Base-by-base conservation (phyloP, 306 rosid genomes). In the Psophocarpus tetragonolobus region DNA sequence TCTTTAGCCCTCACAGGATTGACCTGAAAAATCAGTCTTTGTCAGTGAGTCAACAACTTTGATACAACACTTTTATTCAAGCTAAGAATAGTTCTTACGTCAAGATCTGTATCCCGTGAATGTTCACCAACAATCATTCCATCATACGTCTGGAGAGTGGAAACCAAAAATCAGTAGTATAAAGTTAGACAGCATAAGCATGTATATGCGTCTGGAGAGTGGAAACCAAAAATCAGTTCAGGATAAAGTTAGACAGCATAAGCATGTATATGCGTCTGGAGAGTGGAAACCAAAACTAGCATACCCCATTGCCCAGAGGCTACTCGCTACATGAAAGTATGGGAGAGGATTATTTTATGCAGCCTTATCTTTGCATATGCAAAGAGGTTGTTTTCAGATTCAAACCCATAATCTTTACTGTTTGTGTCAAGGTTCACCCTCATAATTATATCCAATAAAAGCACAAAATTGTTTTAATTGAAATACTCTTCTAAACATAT, bases 61-160 rank as follows among this genome's bases (percentile, higher is more conserved):
- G 62, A 81, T 18, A 41, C 64, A 73, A 60, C 71, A 58, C 54
- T 8, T 13, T 30, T 65, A 54, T 75, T 50, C 68, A 75, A 50
- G 75, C 29, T 29, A 76, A 70, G 72, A 62, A 82, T 62, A 50
- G 42, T 42, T 23, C 58, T 86, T 83, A 95, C 99, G 85, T 95
- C 99, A 73, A 95, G 90, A 87, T 95, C 99, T 0, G 92, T 74
- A 74, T 95, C 97, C 80, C 97, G 88, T 14, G 99, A 91, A 77
- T 92, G 96, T 65, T 95, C 97, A 62, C 99, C 99, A 79, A 95
- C 84, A 63, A 95, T 95, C 97, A 95, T 95, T 62, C 99, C 99
- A 84, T 95, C 99, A 80, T 95, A 95, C 8, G 97, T 2, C 99
- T 95, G 92, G 72, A 63, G 14, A 69, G 97, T 95, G 92, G 72